phyloP scores from a whole-genome alignment of 495 filamentous ascomycete species.

The Xylaria intraflava region DNA sequence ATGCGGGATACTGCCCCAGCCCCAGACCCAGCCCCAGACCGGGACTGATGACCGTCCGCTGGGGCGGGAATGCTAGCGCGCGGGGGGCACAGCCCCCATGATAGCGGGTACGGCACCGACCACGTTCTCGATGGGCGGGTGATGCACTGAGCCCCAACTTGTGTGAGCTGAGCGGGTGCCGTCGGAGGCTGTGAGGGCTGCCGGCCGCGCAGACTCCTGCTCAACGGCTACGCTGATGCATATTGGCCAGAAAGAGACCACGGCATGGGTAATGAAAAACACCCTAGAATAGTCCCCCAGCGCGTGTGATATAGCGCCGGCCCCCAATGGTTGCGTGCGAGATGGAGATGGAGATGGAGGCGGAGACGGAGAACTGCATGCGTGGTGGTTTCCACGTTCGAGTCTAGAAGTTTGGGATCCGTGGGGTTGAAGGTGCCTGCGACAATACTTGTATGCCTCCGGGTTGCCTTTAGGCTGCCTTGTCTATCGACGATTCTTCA shows the following conservation, averaged over 20 bases:
- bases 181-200: slow-evolving; percentile 2
- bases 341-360: no score
- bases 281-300: no score
- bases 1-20: neutral
- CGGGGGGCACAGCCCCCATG: neutral
- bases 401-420: no score
- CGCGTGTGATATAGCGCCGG: no score
- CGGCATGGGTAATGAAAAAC: neutral
- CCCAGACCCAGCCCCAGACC: neutral
- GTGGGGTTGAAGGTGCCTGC: no score
- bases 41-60: neutral
- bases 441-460: no score
- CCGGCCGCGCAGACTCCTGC: neutral
- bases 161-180: neutral
- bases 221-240: neutral
- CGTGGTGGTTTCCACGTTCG: no score
- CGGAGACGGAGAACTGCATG: no score
- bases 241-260: neutral
- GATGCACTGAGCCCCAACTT: slow-evolving; percentile 5
- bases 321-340: no score
- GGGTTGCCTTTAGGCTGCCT: no score
- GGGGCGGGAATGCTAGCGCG: slow-evolving; percentile 1
- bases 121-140: neutral
- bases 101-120: neutral
- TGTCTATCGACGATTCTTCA: no score